Evolutionary conservation across 225 moss, liverwort and hornwort species (phyloP), one percentile per base, ranked within the genome.

Genomic region (Neckera pumila): DNA sequence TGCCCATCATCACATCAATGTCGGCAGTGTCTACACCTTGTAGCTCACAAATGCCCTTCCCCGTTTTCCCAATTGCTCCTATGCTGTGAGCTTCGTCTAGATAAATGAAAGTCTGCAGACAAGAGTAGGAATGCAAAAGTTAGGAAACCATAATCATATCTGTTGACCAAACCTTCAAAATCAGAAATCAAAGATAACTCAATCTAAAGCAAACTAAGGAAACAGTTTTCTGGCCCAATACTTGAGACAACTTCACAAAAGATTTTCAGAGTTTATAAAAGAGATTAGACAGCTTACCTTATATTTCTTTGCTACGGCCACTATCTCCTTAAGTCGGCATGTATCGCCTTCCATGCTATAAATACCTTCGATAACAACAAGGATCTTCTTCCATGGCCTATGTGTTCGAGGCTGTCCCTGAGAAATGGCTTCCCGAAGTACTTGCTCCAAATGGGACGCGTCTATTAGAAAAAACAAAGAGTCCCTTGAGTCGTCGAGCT

Each of bases 331-430:
- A 19, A 98, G 91, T 84, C 95, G 93, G 85, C 97, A 97, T 59
- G 96, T 90, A 91, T 98, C 98, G 75, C 98, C 98, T 91, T 98
- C 98, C 98, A 98, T 98, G 70, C 98, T 98, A 71, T 98, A 98
- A 31, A 98, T 97, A 78, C 98, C 98, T 90, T 98, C 98, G 56
- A 97, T 96, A 76, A 98, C 89, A 80, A 98, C 96, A 62, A 98
- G 90, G 40, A 98, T 98, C 84, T 97, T 98, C 91, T 98, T 98
- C 98, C 98, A 98, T 25, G 98, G 97, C 91, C 98, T 93, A 79
- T 97, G 97, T 28, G 98, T 97, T 90, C 98, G 95, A 77, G 98
- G 92, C 79, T 98, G 98, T 72, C 98, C 98, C 67, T 96, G 95
- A 27, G 97, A 92, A 88, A 98, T 96, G 34, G 97, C 94, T 88